A percentile compares a stretch with the other conserved stretches of the same genome.
Conservation (phyloP, 208 protist species). For the Phytomonas sp. region DNA sequence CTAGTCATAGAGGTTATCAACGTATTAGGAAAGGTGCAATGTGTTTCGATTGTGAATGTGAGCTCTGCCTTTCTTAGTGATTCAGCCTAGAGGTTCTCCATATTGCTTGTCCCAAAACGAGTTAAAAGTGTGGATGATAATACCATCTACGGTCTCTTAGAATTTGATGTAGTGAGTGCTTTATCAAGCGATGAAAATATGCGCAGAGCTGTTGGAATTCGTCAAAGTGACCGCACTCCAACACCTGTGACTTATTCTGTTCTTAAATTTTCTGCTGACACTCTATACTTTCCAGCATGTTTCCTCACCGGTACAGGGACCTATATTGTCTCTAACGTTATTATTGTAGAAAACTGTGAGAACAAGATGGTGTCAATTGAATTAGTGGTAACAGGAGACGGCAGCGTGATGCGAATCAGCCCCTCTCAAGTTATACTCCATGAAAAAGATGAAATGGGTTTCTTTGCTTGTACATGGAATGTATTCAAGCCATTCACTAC, state of each 20-base stretch:
- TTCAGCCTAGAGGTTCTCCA: constrained; percentile 1
- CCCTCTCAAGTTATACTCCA: constrained; percentile 17
- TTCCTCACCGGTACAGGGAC: constrained; percentile 34
- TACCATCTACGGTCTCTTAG: constrained; percentile 3
- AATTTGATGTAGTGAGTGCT: not conserved
- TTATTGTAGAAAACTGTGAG: constrained; percentile 42
- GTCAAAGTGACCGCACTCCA: not conserved
- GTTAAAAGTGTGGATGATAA: not conserved
- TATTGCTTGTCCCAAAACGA: constrained; percentile 4
- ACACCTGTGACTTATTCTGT: constrained; percentile 2
- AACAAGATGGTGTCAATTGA: constrained; percentile 27
- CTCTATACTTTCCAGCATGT: constrained; percentile 42
- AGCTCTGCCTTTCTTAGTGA: not conserved
- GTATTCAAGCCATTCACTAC: constrained; percentile 31
- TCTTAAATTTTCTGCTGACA: constrained; percentile 25
- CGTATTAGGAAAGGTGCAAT: constrained; percentile 11
- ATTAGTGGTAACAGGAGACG: constrained; percentile 23
- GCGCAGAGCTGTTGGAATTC: not conserved
- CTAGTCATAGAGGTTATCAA: constrained; percentile 14
- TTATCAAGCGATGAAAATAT: not conserved
- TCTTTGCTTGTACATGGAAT: constrained; percentile 48
- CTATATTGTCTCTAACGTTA: constrained; percentile 62
- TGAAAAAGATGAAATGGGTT: constrained; percentile 14
- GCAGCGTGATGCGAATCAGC: constrained; percentile 15
- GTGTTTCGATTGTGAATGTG: constrained; percentile 9